Base-by-base conservation (phyloP, 768 basidiomycete genomes). In the Tylopilus vinaceipallidus region DNA sequence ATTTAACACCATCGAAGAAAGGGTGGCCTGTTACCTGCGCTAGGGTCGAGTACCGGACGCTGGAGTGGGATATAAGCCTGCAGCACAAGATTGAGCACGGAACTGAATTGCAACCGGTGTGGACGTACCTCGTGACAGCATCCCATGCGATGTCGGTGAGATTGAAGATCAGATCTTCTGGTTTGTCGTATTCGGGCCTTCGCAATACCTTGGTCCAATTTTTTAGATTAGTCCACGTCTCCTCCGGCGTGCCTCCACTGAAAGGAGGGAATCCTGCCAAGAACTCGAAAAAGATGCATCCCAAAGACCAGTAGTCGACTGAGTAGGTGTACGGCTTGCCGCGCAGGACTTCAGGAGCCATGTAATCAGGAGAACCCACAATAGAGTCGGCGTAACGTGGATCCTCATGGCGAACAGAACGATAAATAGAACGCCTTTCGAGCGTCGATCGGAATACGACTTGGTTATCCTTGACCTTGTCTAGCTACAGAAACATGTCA, bases 141-240 rank as follows among this genome's bases (percentile, higher is more conserved):
- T 93, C 89, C 97, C 97, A 99, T 8, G 95, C 92, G 13, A 85
- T 70, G 64, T 99, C 95, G 2, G 82, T 81, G 58, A 99, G 74
- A 69, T 98, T 99, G 78, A 98, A 99, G 55, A 98, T 91, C 35
- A 93, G 76, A 67, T 99, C 97, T 65, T 98, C 95, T 2, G 91
- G 89, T 56, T 88, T 86, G 65, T 98, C 95, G 59, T 98, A 99
- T 59, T 94, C 87, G 2, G 97, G 97, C 49, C 97, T 70, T n/a
- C 87, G 76, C 5, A 99, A 76, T 1, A 93, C 92, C 54, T 88
- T 88, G 16, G 86, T 83, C 97, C 97, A 99, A 66, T 98, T 98
- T 71, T 98, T 98, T 54, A 99, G 73, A 70, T 98, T 98, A 14
- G 92, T 92, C 97, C 97, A 99, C 0, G 97, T 99, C 70, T 99